A percentile compares a stretch with the other conserved stretches of the same genome.
These are phyloP conservation scores for Cordyceps pruinosa DNA, from an alignment of 2,329 filamentous ascomycete genomes.

Conservation along the genomic window DNA sequence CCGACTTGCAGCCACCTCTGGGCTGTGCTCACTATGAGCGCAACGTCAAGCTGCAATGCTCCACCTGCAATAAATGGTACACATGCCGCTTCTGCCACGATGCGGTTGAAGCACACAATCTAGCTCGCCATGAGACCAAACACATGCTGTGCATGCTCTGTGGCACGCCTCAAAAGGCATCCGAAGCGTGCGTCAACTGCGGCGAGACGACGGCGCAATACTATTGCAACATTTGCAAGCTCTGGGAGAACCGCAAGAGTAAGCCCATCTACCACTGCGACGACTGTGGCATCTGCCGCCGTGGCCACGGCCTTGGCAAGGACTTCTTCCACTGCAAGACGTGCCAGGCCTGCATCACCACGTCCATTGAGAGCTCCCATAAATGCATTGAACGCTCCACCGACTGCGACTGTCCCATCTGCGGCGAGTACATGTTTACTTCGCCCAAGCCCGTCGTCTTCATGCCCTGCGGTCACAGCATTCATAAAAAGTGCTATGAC, in stretches of 20 bases:
- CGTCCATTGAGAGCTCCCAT: constrained; percentile 75
- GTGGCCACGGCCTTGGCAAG: constrained; percentile 85
- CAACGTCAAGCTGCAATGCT: constrained; percentile 94
- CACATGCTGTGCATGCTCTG: constrained; percentile 99
- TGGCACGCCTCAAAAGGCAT: constrained; percentile 72
- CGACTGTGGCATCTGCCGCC: constrained; percentile 91
- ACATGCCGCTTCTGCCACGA: constrained; percentile 95
- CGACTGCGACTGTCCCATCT: constrained; percentile 94
- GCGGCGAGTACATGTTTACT: constrained; percentile 92
- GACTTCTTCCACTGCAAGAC: constrained; percentile 99
- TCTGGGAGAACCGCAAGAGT: constrained; percentile 89
- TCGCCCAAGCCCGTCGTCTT: constrained; percentile 84
- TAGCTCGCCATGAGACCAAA: constrained; percentile 77
- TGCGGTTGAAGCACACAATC: constrained; percentile 65
- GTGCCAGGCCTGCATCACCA: constrained; percentile 90
- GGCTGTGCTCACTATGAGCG: constrained; percentile 91
- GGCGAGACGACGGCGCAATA: constrained; percentile 75
- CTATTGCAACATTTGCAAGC: constrained; percentile 89
- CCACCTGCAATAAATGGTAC: constrained; percentile 84
- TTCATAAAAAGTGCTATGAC: constrained; percentile 83
- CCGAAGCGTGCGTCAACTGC: constrained; percentile 71
- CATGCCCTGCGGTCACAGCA: constrained; percentile 92
- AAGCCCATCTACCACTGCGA: constrained; percentile 95
- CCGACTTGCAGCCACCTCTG: constrained; percentile 42
- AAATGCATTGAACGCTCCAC: constrained; percentile 92